phyloP scores from a whole-genome alignment of 2,329 filamentous ascomycete species.

The Sclerotinia glacialis region DNA sequence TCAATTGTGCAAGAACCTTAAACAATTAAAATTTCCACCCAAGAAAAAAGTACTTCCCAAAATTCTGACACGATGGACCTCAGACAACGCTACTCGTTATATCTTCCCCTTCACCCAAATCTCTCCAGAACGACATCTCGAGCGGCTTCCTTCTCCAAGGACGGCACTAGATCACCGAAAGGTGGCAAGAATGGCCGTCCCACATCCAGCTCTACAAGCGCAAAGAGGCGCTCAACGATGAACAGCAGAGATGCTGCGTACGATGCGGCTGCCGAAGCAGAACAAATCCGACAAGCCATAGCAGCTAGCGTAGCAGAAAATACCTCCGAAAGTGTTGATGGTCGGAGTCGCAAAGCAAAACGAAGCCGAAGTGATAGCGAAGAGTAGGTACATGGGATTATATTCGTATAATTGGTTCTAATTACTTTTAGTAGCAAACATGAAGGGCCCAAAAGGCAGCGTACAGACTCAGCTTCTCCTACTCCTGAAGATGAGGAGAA shows the following conservation, averaged over 20 bases:
- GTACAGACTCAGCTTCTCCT: conserved; percentile 73
- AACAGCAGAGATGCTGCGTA: conserved; percentile 94
- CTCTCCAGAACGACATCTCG: conserved; percentile 56
- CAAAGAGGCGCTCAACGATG: conserved; percentile 91
- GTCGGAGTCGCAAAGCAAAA: conserved; percentile 66
- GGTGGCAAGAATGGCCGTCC: conserved; percentile 55
- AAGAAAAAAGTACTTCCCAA: conserved; percentile 19
- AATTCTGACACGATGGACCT: conserved; percentile 43
- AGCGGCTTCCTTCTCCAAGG: conserved; percentile 64
- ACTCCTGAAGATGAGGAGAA: conserved; percentile 54
- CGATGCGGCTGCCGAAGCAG: conserved; percentile 68
- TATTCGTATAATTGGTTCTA: conserved; percentile 21
- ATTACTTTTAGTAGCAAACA: conserved; percentile 56
- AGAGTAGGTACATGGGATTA: conserved; percentile 63
- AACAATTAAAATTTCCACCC: conserved; percentile 20
- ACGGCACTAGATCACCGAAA: conserved; percentile 54
- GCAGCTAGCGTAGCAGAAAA: conserved; percentile 88
- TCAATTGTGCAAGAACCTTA: conserved; percentile 24
- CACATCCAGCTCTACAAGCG: conserved; percentile 43
- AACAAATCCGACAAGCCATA: conserved; percentile 81
- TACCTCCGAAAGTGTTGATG: conserved; percentile 43
- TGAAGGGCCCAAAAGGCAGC: conserved; percentile 72
- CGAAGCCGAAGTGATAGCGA: conserved; percentile 86
- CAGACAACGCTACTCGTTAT: conserved; percentile 66
- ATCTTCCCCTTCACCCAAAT: conserved; percentile 56